Evolutionary conservation across 257 asterid genomes (phyloP).

Genomic region (Prunella vulgaris): DNA sequence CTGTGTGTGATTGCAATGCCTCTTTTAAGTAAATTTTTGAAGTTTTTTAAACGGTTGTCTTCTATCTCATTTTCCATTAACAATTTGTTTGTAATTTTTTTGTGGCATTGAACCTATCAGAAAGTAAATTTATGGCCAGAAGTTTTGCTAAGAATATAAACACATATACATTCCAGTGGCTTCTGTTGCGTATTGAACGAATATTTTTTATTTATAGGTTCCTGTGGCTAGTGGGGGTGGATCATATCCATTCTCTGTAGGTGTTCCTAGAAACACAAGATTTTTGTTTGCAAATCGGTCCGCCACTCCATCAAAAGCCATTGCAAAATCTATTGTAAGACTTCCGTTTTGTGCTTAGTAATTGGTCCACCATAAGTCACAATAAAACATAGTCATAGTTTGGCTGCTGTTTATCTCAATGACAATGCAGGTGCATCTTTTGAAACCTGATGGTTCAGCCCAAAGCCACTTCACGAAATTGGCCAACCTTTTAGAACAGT

Average conservation of each 20-base stretch:
- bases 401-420: conserved; percentile 25
- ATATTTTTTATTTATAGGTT: conserved; percentile 56
- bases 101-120: conserved; percentile 9
- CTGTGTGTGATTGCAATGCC: conserved; percentile 1
- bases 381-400: conserved; percentile 7
- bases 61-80: background rate
- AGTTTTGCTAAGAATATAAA: conserved; percentile 17
- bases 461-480: conserved; percentile 73
- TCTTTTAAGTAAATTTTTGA: background rate
- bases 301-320: conserved; percentile 73
- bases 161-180: conserved; percentile 2
- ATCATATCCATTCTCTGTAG: conserved; percentile 78
- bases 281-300: conserved; percentile 79
- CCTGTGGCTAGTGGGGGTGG: conserved; percentile 98
- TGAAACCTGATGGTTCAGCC: conserved; percentile 86
- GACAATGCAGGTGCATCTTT: conserved; percentile 76
- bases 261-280: conserved; percentile 87
- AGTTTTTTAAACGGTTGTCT: background rate
- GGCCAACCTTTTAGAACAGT: conserved; percentile 98
- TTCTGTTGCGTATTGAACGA: background rate
- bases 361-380: conserved; percentile 11
- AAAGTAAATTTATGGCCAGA: conserved; percentile 6
- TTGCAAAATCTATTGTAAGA: conserved; percentile 96
- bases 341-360: conserved; percentile 21
- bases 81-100: conserved; percentile 11